Evolutionary conservation across 345 rosid genomes (phyloP).

Genomic region (Eucalyptus victrix): DNA sequence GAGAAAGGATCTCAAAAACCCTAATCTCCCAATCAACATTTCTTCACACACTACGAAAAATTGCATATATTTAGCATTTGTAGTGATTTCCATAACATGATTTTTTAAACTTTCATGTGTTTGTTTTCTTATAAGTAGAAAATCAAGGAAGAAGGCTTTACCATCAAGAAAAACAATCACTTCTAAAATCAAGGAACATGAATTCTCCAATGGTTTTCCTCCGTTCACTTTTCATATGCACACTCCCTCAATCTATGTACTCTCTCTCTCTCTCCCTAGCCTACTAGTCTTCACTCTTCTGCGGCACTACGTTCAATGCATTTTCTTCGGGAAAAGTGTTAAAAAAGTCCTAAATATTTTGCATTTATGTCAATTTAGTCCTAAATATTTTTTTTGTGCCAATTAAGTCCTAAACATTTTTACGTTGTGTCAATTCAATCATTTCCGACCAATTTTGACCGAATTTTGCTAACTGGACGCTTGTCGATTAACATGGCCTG

Average conservation of each 20-base stretch:
- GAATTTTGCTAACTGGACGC: too few relatives aligned
- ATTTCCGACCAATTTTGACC: too few relatives aligned
- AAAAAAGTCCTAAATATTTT: too few relatives aligned
- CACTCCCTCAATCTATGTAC: not conserved
- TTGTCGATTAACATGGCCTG: too few relatives aligned
- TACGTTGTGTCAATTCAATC: too few relatives aligned
- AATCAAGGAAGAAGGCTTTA: not conserved
- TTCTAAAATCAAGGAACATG: not conserved
- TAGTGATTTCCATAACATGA: not conserved
- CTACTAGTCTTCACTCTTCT: not conserved
- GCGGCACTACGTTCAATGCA: rapidly evolving
- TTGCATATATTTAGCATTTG: rapidly evolving
- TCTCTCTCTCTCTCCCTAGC: not conserved
- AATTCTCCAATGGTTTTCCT: not conserved
- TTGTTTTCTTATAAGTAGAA: not conserved
- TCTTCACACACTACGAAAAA: not conserved
- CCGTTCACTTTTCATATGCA: not conserved
- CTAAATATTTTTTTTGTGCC: too few relatives aligned
- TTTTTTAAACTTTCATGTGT: not conserved
- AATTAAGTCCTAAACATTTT: too few relatives aligned
- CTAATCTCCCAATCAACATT: not conserved
- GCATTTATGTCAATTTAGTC: too few relatives aligned
- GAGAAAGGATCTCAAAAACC: not conserved
- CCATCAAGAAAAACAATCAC: not conserved
- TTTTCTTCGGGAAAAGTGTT: not conserved